These are phyloP conservation scores for Ceratocystis cacaofunesta DNA, from an alignment of 2,329 filamentous ascomycete genomes.

Conservation along the genomic window DNA sequence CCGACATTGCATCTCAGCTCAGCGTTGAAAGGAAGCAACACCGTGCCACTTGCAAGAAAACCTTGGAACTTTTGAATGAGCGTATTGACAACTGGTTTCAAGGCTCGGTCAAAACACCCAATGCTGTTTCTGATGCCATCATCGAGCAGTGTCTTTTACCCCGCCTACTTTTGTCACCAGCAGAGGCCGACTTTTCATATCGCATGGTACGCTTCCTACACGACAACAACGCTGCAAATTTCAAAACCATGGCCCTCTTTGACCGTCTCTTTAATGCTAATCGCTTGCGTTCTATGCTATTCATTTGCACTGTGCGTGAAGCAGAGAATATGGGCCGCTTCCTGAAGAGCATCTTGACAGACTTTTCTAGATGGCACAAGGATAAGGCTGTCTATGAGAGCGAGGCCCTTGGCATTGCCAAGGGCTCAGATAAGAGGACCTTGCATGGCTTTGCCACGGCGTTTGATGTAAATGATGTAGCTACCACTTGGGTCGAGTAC, in stretches of 20 bases:
- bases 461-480: slow-evolving; percentile 46
- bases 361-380: slow-evolving; percentile 72
- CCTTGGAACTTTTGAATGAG: slow-evolving; percentile 50
- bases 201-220: slow-evolving; percentile 79
- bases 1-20: slow-evolving; percentile 34
- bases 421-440: slow-evolving; percentile 32
- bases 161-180: slow-evolving; percentile 64
- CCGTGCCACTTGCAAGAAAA: slow-evolving; percentile 14
- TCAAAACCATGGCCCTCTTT: slow-evolving; percentile 71
- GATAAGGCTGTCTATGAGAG: slow-evolving; percentile 62
- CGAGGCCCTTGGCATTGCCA: slow-evolving; percentile 45
- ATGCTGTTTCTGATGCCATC: slow-evolving; percentile 58
- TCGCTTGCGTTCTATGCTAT: slow-evolving; percentile 66
- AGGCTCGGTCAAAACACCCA: slow-evolving; percentile 31
- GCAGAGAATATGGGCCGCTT: slow-evolving; percentile 89
- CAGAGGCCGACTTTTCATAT: slow-evolving; percentile 81
- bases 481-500: slow-evolving; percentile 60
- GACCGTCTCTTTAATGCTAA: slow-evolving; percentile 75
- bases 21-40: slow-evolving; percentile 18
- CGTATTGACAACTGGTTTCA: slow-evolving; percentile 71
- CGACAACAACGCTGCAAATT: slow-evolving; percentile 67
- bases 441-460: slow-evolving; percentile 66
- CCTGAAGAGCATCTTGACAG: slow-evolving; percentile 63
- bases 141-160: slow-evolving; percentile 90
- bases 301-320: slow-evolving; percentile 78